Evolutionary conservation across 768 basidiomycete genomes (phyloP), one percentile per base, ranked within the genome.

Genomic region (Boletus coccyginus): DNA sequence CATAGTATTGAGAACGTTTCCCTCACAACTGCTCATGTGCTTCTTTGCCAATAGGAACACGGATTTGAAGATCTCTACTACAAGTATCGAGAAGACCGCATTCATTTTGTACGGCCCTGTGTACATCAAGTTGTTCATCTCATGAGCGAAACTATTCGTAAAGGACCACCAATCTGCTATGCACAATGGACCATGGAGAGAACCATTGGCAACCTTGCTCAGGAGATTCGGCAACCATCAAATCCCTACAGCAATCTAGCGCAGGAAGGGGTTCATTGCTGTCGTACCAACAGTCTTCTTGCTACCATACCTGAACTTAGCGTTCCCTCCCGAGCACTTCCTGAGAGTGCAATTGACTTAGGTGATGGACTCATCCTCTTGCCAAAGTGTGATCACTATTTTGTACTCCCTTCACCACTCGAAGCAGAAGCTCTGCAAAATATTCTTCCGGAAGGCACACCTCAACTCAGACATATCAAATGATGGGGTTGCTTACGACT

Each of bases 401-500:
- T 41, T 11, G 19, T 41, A 19, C 19, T 19, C n/a, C 19, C 40
- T 19, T 12, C 19, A 3, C 40, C n/a, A 12, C 19, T 12, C 11
- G 40, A 19, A 19, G 11, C 8, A 9, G 10, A 41, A 8, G 40
- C 40, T 19, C 19, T 41, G 0, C 40, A 41, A 19, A 41, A 19
- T 2, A 0, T 3, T 41, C 42, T 27, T 14, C 42, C 38, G n/a
- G 38, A 39, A 39, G 21, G 7, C 12, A 21, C 38, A 7, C 38
- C 43, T 27, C 19, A 9, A 4, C 7, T 29, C 9, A 21, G 43
- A 7, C 21, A 21, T 9, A 44, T 53, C 44, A 46, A 53, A 17
- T 2, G 62, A 29, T 68, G 66, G 62, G 67, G 64, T 12, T 59
- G 58, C 1, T 27, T 68, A 1, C 49, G 53, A 3, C 50, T 68